Base-by-base conservation (phyloP, 768 basidiomycete species). In the Mycena kentingensis region DNA sequence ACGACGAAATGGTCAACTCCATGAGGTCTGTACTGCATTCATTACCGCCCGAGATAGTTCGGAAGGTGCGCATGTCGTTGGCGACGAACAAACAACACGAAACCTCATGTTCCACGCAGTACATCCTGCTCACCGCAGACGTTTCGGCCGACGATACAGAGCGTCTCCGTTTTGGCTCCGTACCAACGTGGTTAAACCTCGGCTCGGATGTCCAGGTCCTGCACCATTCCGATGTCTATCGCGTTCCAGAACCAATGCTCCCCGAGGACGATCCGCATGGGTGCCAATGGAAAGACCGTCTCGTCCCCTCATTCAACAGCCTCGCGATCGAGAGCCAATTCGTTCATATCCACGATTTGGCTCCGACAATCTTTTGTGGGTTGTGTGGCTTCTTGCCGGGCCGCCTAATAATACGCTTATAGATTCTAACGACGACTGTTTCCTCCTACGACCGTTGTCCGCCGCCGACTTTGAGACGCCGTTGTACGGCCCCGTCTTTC, bases 251-350 rank as follows among this genome's bases (percentile, higher is more conserved):
- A 21, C 43, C 52, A n/a, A 39, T 19, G 29, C 29, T 53, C 29
- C 10, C 45, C 16, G 12, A 46, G 0, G 8, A 19, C 12, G 52
- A 52, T 28, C 19, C 13, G 5, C 25, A 49, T 19, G 58, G 37
- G 6, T 51, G 42, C 15, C 28, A 19, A 12, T 60, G 59, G 59
- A 34, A 52, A 27, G 59, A 60, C 41, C 27, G 25, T 8, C 26
- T 36, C 26, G 54, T 60, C 4, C 59, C 59, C 31, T 56, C 59
- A 4, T 60, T 60, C 52, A 60, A 60, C 31, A 60, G 59, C 15
- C 51, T 57, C 28, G 55, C 59, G 7, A 60, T 60, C 29, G 59
- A 60, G 46, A 60, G 59, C 43, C 59, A 60, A 22, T 34, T 60
- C 16, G 22, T 52, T 16, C 49, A 56, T 28, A 48, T 60, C 12